Evolutionary conservation across 2,329 filamentous ascomycete species (phyloP).

Genomic region (Aureobasidium sp.): DNA sequence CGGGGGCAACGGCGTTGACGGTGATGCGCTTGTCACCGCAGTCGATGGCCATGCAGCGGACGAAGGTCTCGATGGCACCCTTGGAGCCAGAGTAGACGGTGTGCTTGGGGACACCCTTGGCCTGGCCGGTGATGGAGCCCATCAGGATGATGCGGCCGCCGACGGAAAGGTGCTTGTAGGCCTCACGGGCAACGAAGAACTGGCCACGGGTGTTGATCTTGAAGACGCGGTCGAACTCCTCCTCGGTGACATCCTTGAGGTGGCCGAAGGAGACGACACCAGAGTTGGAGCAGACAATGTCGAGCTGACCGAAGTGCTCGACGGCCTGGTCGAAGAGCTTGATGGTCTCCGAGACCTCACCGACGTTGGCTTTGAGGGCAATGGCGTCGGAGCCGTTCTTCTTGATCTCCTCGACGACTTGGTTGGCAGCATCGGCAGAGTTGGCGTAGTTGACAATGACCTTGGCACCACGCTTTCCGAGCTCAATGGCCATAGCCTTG

Average conservation of each 20-base stretch:
- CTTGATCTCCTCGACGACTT: conserved; percentile 61
- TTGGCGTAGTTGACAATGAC: conserved; percentile 64
- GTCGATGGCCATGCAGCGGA: conserved; percentile 49
- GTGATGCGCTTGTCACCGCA: conserved; percentile 50
- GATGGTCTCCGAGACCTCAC: conserved; percentile 56
- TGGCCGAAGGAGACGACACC: conserved; percentile 50
- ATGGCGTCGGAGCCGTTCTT: conserved; percentile 55
- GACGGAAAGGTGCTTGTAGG: conserved; percentile 47
- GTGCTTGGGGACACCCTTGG: conserved; percentile 50
- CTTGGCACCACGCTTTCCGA: conserved; percentile 58
- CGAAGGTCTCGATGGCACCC: conserved; percentile 49
- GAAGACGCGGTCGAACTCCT: conserved; percentile 54
- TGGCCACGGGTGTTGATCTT: conserved; percentile 56
- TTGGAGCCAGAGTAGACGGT: conserved; percentile 48
- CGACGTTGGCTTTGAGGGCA: conserved; percentile 62
- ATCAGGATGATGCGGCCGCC: conserved; percentile 49
- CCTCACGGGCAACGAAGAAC: conserved; percentile 55
- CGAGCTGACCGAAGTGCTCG: conserved; percentile 57
- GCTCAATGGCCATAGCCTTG: conserved; percentile 58
- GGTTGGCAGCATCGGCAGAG: conserved; percentile 56
- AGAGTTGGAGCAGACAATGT: conserved; percentile 65
- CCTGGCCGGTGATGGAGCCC: conserved; percentile 52
- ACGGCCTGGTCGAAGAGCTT: conserved; percentile 57
- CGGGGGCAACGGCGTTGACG: conserved; percentile 54
- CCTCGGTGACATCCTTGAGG: conserved; percentile 47